phyloP scores from a whole-genome alignment of 129 eudicot species.

The Erigeron canadensis region DNA sequence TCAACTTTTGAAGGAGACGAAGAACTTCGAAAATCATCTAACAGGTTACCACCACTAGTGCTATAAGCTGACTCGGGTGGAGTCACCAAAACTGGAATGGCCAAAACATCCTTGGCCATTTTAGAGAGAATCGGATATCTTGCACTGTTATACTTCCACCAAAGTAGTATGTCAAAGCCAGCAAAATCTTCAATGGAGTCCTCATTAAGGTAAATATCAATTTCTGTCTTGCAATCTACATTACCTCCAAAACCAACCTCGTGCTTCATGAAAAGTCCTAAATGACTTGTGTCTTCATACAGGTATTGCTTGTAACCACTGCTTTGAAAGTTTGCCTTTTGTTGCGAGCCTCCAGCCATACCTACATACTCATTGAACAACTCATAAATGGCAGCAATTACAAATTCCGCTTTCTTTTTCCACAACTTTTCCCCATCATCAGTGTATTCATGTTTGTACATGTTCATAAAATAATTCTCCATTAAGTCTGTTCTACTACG shows the following conservation, averaged over 20 bases:
- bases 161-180: conserved; percentile 6
- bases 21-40: conserved; percentile 12
- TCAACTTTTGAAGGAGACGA: conserved; percentile 13
- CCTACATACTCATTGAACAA: conserved; percentile 12
- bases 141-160: conserved; percentile 10
- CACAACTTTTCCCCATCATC: conserved; percentile 8
- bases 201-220: conserved; percentile 8
- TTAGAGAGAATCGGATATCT: conserved; percentile 12
- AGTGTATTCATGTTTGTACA: conserved; percentile 16
- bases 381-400: conserved; percentile 1
- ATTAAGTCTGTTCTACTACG: not conserved
- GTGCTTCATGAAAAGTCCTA: not conserved
- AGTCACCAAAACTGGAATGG: not conserved
- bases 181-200: not conserved
- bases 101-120: conserved; percentile 26
- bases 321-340: conserved; percentile 4
- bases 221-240: not conserved
- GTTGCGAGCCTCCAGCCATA: not conserved
- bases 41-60: not conserved
- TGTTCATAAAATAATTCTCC: conserved; percentile 6
- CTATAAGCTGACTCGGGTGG: not conserved
- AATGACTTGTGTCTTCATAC: not conserved
- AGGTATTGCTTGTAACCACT: conserved; percentile 5
- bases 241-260: conserved; percentile 14
- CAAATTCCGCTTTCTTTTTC: conserved; percentile 14